A percentile compares a stretch with the other conserved stretches of the same genome.
Conservation (phyloP, 805 yeast genomes). For the Pichia manshurica region DNA sequence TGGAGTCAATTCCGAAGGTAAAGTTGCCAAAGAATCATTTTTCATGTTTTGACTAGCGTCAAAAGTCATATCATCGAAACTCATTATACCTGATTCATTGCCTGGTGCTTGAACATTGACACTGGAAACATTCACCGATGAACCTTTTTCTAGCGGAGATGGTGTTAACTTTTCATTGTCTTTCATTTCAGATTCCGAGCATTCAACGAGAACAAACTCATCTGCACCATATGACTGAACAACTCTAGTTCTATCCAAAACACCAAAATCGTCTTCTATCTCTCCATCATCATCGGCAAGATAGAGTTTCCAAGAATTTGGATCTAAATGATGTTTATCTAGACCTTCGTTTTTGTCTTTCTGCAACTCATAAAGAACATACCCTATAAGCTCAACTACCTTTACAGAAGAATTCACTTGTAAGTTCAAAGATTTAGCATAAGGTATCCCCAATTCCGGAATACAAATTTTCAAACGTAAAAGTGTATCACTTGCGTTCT, state of each 20-base stretch:
- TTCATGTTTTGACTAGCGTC: neutral
- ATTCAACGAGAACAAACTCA: constrained; percentile 72
- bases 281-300: constrained; percentile 93
- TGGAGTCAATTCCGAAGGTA: constrained; percentile 21
- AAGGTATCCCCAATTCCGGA: constrained; percentile 16
- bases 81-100: neutral
- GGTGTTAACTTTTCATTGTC: constrained; percentile 52
- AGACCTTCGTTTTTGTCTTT: constrained; percentile 11
- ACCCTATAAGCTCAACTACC: constrained; percentile 55
- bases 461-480: constrained; percentile 16
- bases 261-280: constrained; percentile 87
- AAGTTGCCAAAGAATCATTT: constrained; percentile 14
- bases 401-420: constrained; percentile 32
- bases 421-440: constrained; percentile 18
- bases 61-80: neutral
- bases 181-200: constrained; percentile 41
- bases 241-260: constrained; percentile 62
- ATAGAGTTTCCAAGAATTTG: constrained; percentile 70
- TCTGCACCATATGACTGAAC: constrained; percentile 71
- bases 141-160: constrained; percentile 26
- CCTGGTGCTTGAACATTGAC: too few species aligned
- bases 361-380: constrained; percentile 34
- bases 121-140: neutral
- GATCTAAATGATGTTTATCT: constrained; percentile 34
- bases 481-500: constrained; percentile 11